Evolutionary conservation across 2,329 filamentous ascomycete species (phyloP), one percentile per base, ranked within the genome.

Genomic region (Exophiala sideris): DNA sequence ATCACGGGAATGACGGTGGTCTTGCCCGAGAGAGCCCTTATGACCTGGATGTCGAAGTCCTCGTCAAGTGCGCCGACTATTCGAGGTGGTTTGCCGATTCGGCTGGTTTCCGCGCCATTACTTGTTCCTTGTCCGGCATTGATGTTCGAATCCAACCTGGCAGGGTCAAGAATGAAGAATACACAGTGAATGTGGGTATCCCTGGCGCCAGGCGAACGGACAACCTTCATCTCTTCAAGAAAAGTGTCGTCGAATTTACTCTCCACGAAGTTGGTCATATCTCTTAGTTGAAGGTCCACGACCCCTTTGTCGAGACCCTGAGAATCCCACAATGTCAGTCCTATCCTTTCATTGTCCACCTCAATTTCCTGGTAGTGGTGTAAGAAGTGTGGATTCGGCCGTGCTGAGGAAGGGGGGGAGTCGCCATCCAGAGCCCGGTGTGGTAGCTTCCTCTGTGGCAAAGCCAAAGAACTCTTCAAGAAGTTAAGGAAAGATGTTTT

Each of bases 221-320:
- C 80, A 44, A 99, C 91, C 77, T 96, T 97, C 81, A 95, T 95
- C 76, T 99, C 94, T 73, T 99, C 94, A 45, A 84, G 84, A 69
- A 99, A 95, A 0, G 94, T 97, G 67, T 99, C 94, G 70, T 99
- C 92, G 64, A 99, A 99, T 72, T 97, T 97, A 77, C 88, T 92
- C 77, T 99, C 94, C 56, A 99, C 78, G 74, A 99, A 99, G 7
- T 87, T 81, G 33, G 88, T 86, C 78, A 97, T 91, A 69, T 95
- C 90, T 57, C 91, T 85, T 62, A 99, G 78, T 72, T 99, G 94
- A 61, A 97, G 82, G 70, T 97, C 94, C 48, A 96, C 91, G 34
- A 97, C 83, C 65, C 89, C 94, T 79, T 92, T 95, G 73, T 99
- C 92, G 51, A 99, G 75, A 1, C 94, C 94, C 66, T 94, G 87